Evolutionary conservation across 805 yeast species (phyloP), one percentile per base, ranked within the genome.

Genomic region (Schwanniomyces yamadae): DNA sequence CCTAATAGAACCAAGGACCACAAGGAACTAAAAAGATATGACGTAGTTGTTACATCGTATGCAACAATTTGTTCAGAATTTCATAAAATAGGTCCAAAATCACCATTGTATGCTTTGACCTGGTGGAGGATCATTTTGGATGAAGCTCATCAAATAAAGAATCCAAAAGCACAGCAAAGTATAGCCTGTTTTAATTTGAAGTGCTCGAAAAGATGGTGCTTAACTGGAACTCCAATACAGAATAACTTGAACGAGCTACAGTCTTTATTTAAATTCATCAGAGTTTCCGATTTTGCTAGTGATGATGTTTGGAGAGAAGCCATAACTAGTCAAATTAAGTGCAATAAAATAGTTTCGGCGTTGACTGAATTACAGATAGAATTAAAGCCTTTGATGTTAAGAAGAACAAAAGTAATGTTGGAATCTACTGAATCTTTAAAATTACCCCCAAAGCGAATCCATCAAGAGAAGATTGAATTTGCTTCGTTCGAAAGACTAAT

Each of bases 171-270:
- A 23, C 90, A 79, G 93, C 60, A 90, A 89, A 55, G 84, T 8
- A n/a, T 16, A 12, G 37, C 41, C 11, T 20, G 23, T 14, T 37
- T 28, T 21, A 24, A 28, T 5, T 36, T 81, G 82, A 45, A 54
- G 88, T 30, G 79, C 75, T 48, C 84, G 95, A 0, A 77, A 79
- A 11, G 79, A 88, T 55, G 67, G 96, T 46, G 69, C 89, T 57
- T 89, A n/a, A 84, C 95, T 0, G 97, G 97, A 3, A 89, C 97
- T 0, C 97, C 97, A 0, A 85, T 89, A 37, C 97, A 89, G 54
- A 89, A 89, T 58, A 89, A 89, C 48, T 64, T 89, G 43, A 76
- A 78, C 12, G 97, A 89, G 55, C 61, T 89, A 13, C 89, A 96
- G 96, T 82, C 93, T 36, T 61, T 89, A 32, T 88, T 90, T 59